Conservation (phyloP, 192 early-diverging fungal species). For the Coemansia aciculifera region DNA sequence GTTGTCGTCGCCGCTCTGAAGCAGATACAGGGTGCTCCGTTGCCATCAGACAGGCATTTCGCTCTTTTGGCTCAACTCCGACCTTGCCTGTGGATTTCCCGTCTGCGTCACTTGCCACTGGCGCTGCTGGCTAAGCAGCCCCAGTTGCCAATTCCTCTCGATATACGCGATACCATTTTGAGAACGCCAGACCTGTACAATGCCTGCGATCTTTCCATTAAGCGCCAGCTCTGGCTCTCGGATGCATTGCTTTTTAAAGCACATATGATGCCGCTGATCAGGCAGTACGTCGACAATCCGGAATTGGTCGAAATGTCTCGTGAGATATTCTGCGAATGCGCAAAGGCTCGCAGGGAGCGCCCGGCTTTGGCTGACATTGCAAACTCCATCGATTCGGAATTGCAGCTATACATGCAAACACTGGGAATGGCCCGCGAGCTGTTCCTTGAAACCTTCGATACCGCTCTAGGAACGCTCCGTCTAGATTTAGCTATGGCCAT, state of each 20-base stretch:
- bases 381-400: conserved; percentile 25
- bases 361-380: conserved; percentile 21
- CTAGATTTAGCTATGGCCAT: conserved; percentile 40
- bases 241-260: conserved; percentile 24
- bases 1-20: conserved; percentile 19
- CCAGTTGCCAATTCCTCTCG: conserved; percentile 17
- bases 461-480: conserved; percentile 35
- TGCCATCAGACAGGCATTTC: conserved; percentile 26
- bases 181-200: conserved; percentile 22
- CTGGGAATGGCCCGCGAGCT: conserved; percentile 40
- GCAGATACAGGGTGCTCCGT: conserved; percentile 24
- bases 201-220: conserved; percentile 30
- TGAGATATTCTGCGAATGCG: conserved; percentile 22
- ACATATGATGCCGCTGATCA: conserved; percentile 38
- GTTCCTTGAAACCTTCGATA: conserved; percentile 30
- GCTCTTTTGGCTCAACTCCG: conserved; percentile 22
- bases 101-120: conserved; percentile 39
- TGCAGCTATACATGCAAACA: conserved; percentile 44
- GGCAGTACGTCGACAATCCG: conserved; percentile 6
- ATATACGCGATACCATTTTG: conserved; percentile 27
- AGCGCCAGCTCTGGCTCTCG: conserved; percentile 40
- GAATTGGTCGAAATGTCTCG: conserved; percentile 29
- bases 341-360: conserved; percentile 16
- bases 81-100: conserved; percentile 26
- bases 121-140: conserved; percentile 36